Conservation (phyloP, 2,329 filamentous ascomycete genomes). For the Ophiocordyceps polyrhachis-furcata region DNA sequence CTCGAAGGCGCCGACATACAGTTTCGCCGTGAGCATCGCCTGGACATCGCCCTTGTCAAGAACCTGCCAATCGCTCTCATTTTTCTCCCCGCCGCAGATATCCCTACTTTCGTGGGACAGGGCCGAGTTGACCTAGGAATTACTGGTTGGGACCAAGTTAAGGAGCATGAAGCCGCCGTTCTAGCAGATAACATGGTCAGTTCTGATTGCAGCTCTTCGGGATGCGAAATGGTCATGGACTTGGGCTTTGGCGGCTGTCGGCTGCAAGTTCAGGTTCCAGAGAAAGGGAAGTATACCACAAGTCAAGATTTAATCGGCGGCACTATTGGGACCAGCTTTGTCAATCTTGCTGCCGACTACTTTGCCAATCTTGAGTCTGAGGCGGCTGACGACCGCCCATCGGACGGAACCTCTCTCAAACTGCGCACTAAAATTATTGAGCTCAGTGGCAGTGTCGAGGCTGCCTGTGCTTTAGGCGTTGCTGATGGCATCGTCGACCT, state of each 20-base stretch:
- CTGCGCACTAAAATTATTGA: conserved; percentile 80
- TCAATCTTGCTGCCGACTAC: conserved; percentile 63
- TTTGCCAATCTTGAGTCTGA: conserved; percentile 59
- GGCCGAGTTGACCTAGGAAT: conserved; percentile 88
- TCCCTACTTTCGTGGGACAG: conserved; percentile 92
- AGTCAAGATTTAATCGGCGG: conserved; percentile 71
- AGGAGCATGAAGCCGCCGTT: conserved; percentile 62
- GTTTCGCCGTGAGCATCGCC: conserved; percentile 82
- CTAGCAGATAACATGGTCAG: conserved; percentile 27
- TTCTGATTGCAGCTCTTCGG: conserved; percentile 30
- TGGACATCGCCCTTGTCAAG: conserved; percentile 95
- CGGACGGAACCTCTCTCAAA: conserved; percentile 24
- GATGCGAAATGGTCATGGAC: conserved; percentile 75
- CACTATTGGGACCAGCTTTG: conserved; percentile 93
- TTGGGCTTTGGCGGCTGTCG: conserved; percentile 82
- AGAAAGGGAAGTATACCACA: conserved; percentile 53
- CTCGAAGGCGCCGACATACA: conserved; percentile 90
- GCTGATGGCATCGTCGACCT: conserved; percentile 96
- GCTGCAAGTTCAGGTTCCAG: conserved; percentile 90
- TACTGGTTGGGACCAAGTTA: conserved; percentile 81
- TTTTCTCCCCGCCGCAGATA: conserved; percentile 92
- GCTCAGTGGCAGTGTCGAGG: conserved; percentile 90
- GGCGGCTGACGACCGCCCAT: conserved; percentile 18
- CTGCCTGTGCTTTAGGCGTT: conserved; percentile 84
- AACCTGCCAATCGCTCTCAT: conserved; percentile 90